A percentile compares a stretch with the other conserved stretches of the same genome.
Conservation (phyloP, 2,329 filamentous ascomycete genomes). For the Westerdykella aurantiaca region DNA sequence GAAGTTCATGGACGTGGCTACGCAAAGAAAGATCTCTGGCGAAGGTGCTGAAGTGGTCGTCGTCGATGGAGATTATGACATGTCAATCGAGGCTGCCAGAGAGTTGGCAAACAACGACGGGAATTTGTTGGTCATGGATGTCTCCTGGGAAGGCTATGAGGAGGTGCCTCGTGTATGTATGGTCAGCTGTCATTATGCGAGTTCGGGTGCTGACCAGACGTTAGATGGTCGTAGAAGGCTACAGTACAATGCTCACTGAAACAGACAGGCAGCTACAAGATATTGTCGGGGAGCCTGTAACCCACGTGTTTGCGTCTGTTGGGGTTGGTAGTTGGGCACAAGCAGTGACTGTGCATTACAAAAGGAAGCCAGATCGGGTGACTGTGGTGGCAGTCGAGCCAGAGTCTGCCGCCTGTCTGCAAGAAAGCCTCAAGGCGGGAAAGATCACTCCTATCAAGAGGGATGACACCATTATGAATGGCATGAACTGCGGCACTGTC, state of each 20-base stretch:
- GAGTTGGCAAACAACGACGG: conserved; percentile 36
- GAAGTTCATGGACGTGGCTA: conserved; percentile 49
- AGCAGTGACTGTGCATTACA: conserved; percentile 62
- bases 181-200: neutral
- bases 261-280: conserved; percentile 55
- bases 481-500: conserved; percentile 66
- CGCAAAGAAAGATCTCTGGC: conserved; percentile 49
- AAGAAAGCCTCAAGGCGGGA: conserved; percentile 47
- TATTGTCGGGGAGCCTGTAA: conserved; percentile 34
- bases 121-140: conserved; percentile 62
- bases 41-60: conserved; percentile 59
- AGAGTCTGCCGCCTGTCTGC: conserved; percentile 56
- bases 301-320: conserved; percentile 57
- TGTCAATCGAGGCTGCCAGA: conserved; percentile 50
- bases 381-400: conserved; percentile 65
- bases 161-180: conserved; percentile 53
- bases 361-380: conserved; percentile 35
- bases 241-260: conserved; percentile 66
- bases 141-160: conserved; percentile 60
- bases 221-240: conserved; percentile 71
- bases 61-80: conserved; percentile 58
- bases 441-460: conserved; percentile 49
- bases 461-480: conserved; percentile 63
- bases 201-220: conserved; percentile 4
- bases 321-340: conserved; percentile 70